phyloP scores from a whole-genome alignment of 192 early-diverging fungal genomes.

The Geranomyces variabilis region DNA sequence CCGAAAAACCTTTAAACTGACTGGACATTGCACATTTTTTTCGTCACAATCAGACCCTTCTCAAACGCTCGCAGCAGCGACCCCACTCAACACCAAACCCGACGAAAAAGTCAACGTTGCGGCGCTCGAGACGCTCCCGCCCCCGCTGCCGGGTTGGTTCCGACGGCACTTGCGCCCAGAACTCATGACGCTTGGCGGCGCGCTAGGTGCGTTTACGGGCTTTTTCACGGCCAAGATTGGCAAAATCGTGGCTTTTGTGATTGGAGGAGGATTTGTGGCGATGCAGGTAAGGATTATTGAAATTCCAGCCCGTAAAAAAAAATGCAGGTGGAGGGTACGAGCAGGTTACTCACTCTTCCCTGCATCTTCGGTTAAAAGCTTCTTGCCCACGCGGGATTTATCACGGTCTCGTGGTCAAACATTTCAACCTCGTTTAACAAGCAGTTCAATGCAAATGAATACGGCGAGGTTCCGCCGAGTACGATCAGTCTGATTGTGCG shows the following conservation, averaged over 20 bases:
- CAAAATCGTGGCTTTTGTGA: slow-evolving; percentile 29
- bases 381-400: slow-evolving; percentile 22
- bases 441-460: slow-evolving; percentile 2
- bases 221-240: slow-evolving; percentile 29
- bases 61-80: no score
- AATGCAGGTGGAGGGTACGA: no score
- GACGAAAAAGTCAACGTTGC: neutral
- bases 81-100: neutral
- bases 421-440: slow-evolving; percentile 12
- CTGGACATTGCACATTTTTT: no score
- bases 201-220: slow-evolving; percentile 26
- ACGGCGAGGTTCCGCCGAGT: slow-evolving; percentile 17
- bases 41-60: no score
- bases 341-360: no score
- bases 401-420: slow-evolving; percentile 24
- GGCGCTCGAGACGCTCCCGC: slow-evolving; percentile 9
- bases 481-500: neutral
- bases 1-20: neutral
- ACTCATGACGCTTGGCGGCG: slow-evolving; percentile 26
- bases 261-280: slow-evolving; percentile 27
- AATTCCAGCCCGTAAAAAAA: no score
- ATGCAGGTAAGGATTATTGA: slow-evolving; percentile 21
- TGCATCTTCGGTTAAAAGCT: neutral
- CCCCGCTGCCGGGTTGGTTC: slow-evolving; percentile 23
- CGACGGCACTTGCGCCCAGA: slow-evolving; percentile 6